Base-by-base conservation (phyloP, 2,329 filamentous ascomycete species). In the Periconia digitata region DNA sequence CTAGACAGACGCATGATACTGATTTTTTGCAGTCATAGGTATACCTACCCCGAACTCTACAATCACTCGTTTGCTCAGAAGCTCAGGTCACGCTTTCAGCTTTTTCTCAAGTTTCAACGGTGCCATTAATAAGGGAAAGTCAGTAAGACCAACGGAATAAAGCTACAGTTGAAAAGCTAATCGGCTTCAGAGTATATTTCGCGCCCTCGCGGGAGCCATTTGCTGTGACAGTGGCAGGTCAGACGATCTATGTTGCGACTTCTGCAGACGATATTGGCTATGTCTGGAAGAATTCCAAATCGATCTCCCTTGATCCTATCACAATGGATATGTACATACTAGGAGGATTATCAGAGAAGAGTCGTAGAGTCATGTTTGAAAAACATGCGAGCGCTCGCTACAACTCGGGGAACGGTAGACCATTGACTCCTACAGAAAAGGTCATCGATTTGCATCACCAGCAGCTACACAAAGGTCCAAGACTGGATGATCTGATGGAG, bases 81-180 rank as follows among this genome's bases (percentile, higher is more conserved):
- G 22, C 18, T 18, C 29, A 46, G 47, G 50, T 15, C 51, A 48
- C 51, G 39, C 46, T 13, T 13, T 13, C 13, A 22, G 36, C 22
- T 56, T 53, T 37, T 51, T 53, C 29, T 43, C 46, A 18, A 37
- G 47, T 36, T 49, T 42, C 43, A 52, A 54, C 17, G 32, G 27
- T n/a, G 51, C 41, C 7, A 48, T 56, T 38, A 50, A 53, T n/a
- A 43, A 45, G 13, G 50, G 41, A 36, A 51, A 40, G 53, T 48
- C 53, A 3, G 22, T 8, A 20, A 15, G 38, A 24, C 17, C 36
- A 13, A 7, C 15, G 38, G 12, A 38, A 18, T 29, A n/a, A n/a
- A n/a, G n/a, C 20, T 21, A 20, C 20, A 8, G 10, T 6, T 6
- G 27, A 36, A 35, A 8, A 29, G n/a, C 10, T 35, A 35, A 34